Percentiles rank a stretch among this genome's conserved stretches.
These are phyloP conservation scores for Alternaria angustiovoidea DNA, from an alignment of 2,329 filamentous ascomycete species.

Conservation along the genomic window DNA sequence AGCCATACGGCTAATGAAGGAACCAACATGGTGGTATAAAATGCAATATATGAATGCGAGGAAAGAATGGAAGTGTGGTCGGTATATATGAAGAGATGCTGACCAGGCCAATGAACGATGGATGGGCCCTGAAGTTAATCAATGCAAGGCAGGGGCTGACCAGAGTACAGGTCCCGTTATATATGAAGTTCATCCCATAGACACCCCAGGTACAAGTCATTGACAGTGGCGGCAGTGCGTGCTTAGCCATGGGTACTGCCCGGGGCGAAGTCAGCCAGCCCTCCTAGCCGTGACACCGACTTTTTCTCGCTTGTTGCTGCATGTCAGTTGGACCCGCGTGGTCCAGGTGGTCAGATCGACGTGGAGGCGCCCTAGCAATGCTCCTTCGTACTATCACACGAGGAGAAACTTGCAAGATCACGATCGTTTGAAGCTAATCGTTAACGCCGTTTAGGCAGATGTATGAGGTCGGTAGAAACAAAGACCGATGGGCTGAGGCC, in stretches of 20 bases:
- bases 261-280: conserved; percentile 5
- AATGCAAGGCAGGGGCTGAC: conserved; percentile 14
- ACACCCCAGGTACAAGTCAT: conserved; percentile 6
- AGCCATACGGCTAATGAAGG: conserved; percentile 35
- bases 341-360: conserved; percentile 4
- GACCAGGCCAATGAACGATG: conserved; percentile 21
- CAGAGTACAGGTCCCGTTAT: conserved; percentile 19
- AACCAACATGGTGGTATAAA: conserved; percentile 35
- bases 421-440: background rate
- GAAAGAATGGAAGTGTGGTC: conserved; percentile 12
- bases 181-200: conserved; percentile 19
- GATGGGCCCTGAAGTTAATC: conserved; percentile 12
- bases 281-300: conserved; percentile 7
- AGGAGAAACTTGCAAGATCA: background rate
- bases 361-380: conserved; percentile 2
- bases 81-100: conserved; percentile 15
- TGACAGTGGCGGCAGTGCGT: conserved; percentile 3
- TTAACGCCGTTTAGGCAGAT: conserved; percentile 3
- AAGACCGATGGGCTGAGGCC: conserved; percentile 21
- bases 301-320: conserved; percentile 8
- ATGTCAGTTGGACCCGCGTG: background rate
- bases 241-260: background rate
- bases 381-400: background rate
- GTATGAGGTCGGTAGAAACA: background rate
- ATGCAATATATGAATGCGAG: conserved; percentile 14